Evolutionary conservation across 2,329 filamentous ascomycete species (phyloP).

Genomic region (Aspergillus amoenus): DNA sequence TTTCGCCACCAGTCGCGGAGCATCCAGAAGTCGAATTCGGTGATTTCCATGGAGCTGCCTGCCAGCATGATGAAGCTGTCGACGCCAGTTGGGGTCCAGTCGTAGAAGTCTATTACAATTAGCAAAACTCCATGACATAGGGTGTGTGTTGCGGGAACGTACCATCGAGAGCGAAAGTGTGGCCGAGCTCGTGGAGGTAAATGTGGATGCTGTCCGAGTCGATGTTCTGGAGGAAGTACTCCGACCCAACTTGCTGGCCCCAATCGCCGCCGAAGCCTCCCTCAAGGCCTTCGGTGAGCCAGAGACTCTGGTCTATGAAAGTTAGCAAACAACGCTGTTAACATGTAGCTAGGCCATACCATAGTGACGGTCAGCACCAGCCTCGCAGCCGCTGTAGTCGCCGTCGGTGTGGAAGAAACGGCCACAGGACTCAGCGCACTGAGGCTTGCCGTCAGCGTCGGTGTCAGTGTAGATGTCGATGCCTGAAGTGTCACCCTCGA

Average conservation of each 20-base stretch:
- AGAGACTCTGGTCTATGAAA: constrained; percentile 15
- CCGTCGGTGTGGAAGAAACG: constrained; percentile 17
- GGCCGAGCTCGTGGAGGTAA: constrained; percentile 18
- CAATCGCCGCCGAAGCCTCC: constrained; percentile 19
- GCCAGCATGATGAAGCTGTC: constrained; percentile 18
- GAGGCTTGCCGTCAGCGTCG: constrained; percentile 12
- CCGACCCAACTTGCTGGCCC: constrained; percentile 16
- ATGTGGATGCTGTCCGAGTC: constrained; percentile 15
- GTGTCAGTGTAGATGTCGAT: constrained; percentile 17
- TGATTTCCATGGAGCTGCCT: constrained; percentile 16
- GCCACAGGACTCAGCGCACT: constrained; percentile 16
- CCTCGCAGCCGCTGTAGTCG: constrained; percentile 13
- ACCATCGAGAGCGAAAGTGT: constrained; percentile 19
- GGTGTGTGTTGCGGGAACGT: background rate
- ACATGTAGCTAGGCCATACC: background rate
- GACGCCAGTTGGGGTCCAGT: constrained; percentile 17
- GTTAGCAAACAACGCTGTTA: background rate
- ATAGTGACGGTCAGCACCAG: constrained; percentile 14
- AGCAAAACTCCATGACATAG: background rate
- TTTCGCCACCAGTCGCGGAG: constrained; percentile 19
- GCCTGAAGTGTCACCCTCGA: constrained; percentile 14
- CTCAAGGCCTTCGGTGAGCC: constrained; percentile 18
- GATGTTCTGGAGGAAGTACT: constrained; percentile 17
- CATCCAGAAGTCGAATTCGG: constrained; percentile 19
- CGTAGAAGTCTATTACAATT: constrained; percentile 13